A percentile compares a stretch with the other conserved stretches of the same genome.
These are phyloP conservation scores for Gracilaria vermiculophylla DNA, from an alignment of 23 red algal species.

Conservation along the genomic window DNA sequence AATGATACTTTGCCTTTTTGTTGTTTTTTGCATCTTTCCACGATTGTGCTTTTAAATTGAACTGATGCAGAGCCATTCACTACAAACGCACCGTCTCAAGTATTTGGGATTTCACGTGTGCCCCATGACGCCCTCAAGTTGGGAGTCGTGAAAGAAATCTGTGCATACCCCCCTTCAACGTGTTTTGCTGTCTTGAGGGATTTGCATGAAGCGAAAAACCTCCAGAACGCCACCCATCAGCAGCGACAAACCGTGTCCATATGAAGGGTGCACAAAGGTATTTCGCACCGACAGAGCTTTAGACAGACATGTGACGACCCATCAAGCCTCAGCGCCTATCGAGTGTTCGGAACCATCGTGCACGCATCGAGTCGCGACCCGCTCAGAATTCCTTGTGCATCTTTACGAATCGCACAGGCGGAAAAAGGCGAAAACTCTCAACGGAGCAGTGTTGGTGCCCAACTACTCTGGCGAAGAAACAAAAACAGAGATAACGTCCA, in stretches of 20 bases:
- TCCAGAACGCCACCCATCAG: not conserved
- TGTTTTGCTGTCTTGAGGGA: not conserved
- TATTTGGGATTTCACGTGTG: too few relatives aligned
- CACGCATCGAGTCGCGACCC: not conserved
- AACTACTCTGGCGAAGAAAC: not conserved
- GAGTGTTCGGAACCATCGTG: not conserved
- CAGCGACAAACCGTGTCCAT: not conserved
- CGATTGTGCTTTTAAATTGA: too few relatives aligned
- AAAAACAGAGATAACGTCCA: not conserved
- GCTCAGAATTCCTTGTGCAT: not conserved
- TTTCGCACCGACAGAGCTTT: conserved; percentile 6
- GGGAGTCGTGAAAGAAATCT: too few relatives aligned
- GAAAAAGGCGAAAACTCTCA: not conserved
- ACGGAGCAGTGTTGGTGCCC: not conserved
- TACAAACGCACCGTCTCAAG: too few relatives aligned
- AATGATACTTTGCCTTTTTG: too few relatives aligned
- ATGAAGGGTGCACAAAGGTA: conserved; percentile 8
- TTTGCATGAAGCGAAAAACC: not conserved
- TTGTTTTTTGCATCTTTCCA: too few relatives aligned
- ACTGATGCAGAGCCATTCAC: too few relatives aligned
- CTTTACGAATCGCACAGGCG: not conserved
- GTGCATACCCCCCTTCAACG: not conserved
- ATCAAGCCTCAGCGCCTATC: not conserved
- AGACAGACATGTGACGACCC: not conserved
- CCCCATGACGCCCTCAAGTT: too few relatives aligned